Percentiles rank a stretch among this genome's conserved stretches.
Conservation (phyloP, 257 asterid genomes). For the Phtheirospermum japonicum region DNA sequence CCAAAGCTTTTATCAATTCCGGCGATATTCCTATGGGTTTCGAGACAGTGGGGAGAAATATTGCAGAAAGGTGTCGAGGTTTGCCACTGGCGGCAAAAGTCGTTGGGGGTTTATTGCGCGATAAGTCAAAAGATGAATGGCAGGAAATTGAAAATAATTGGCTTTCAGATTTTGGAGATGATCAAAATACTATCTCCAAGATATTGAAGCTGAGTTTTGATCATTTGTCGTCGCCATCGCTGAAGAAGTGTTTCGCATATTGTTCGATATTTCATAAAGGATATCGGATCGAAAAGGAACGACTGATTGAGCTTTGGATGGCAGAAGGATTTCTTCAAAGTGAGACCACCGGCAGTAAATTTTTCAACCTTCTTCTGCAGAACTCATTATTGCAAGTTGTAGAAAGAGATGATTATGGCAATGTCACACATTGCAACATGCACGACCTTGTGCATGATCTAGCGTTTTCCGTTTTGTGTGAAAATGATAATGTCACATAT, state of each 20-base stretch:
- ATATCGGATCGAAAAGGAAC: not conserved
- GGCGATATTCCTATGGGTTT: conserved; percentile 17
- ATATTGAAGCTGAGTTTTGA: conserved; percentile 36
- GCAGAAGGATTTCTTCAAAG: conserved; percentile 24
- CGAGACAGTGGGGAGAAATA: conserved; percentile 14
- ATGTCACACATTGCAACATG: conserved; percentile 24
- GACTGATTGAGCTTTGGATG: conserved; percentile 20
- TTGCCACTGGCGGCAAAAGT: conserved; percentile 37
- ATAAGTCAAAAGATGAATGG: conserved; percentile 18
- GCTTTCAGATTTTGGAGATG: conserved; percentile 3
- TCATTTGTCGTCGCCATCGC: conserved; percentile 24
- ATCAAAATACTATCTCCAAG: not conserved
- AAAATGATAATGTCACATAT: too few relatives aligned
- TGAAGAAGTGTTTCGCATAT: conserved; percentile 39
- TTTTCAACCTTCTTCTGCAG: not conserved
- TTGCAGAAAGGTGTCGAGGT: conserved; percentile 33
- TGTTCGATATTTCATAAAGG: conserved; percentile 26
- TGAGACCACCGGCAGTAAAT: conserved; percentile 5
- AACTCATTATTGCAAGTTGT: conserved; percentile 25
- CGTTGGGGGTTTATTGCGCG: conserved; percentile 28
- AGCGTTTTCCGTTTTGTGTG: not conserved
- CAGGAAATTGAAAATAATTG: not conserved
- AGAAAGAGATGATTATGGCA: conserved; percentile 14
- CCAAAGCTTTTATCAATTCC: conserved; percentile 17
- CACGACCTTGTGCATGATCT: conserved; percentile 36